Percentiles rank a stretch among this genome's conserved stretches.
phyloP scores from a whole-genome alignment of 2,329 filamentous ascomycete genomes.

The Exserohilum rostratum region DNA sequence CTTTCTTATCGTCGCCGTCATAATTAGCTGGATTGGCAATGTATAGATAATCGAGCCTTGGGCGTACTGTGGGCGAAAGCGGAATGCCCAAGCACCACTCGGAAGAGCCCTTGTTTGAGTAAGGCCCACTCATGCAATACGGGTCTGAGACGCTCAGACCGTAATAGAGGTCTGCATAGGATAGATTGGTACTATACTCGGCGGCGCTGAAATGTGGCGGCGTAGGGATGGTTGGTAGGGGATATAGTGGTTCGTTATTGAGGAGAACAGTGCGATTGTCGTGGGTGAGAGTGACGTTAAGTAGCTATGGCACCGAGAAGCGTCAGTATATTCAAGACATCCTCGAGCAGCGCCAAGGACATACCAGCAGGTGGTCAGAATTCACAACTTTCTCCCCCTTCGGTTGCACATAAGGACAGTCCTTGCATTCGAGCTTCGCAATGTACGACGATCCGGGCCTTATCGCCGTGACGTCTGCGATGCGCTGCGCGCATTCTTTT shows the following conservation, averaged over 20 bases:
- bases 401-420: conserved; percentile 28
- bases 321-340: neutral
- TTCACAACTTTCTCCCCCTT: conserved; percentile 11
- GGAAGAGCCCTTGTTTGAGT: conserved; percentile 6
- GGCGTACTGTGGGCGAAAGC: conserved; percentile 3
- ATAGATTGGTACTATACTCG: conserved; percentile 30
- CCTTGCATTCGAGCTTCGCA: conserved; percentile 39
- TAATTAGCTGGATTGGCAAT: conserved; percentile 17
- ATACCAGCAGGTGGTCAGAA: conserved; percentile 34
- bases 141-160: conserved; percentile 29
- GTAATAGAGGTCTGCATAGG: conserved; percentile 31
- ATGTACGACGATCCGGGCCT: conserved; percentile 34
- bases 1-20: conserved; percentile 15
- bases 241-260: conserved; percentile 35
- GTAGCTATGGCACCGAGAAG: conserved; percentile 24
- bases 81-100: conserved; percentile 28
- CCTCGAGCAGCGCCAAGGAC: conserved; percentile 3
- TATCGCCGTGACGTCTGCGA: conserved; percentile 32
- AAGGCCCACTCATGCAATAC: conserved; percentile 16
- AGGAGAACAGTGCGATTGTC: conserved; percentile 37
- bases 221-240: conserved; percentile 31
- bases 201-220: conserved; percentile 28
- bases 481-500: conserved; percentile 30
- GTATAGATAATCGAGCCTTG: conserved; percentile 34
- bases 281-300: conserved; percentile 39